Evolutionary conservation across 2,329 filamentous ascomycete species (phyloP), one percentile per base, ranked within the genome.

Genomic region (Colletotrichum aenigma): DNA sequence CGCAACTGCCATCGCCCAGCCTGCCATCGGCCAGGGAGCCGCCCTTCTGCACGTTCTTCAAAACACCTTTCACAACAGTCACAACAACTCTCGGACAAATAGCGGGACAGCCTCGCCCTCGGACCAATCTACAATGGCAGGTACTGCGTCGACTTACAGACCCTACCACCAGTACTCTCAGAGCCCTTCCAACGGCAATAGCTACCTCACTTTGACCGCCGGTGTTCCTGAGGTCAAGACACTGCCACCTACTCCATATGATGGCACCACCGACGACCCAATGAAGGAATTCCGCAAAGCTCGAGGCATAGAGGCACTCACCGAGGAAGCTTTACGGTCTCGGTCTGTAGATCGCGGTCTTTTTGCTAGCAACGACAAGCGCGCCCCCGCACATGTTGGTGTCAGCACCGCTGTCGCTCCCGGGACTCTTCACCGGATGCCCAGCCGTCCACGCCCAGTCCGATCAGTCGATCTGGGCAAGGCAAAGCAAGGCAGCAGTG

Each of bases 281-380:
- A 86, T 91, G 67, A 89, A 86, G 8, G 84, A 87, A 2, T 82
- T 85, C 26, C 84, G 87, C 26, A 87, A 85, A 74, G 82, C 85
- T 9, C 86, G 87, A 4, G 86, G 88, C 34, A 80, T 85, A 32
- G 80, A 85, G 73, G 68, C 81, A 55, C 75, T 78, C 7, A 67
- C 78, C n/a, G 89, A 91, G 55, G 88, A 90, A 43, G 83, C 85
- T 26, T 86, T 88, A 3, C 88, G 93, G 43, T 90, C 91, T 7
- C 89, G 88, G 36, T 95, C 93, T 0, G 91, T 92, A 8, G 93
- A 95, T 75, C 88, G 92, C 56, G 88, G 89, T 78, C 78, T 90
- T 4, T 92, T 93, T 68, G 86, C 87, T 26, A 91, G 87, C 68
- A 85, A 88, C 12, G 92, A 95, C 80, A 92, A 93, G 78, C 92